Evolutionary conservation across 768 basidiomycete genomes (phyloP).

Genomic region (Collybia nuda): DNA sequence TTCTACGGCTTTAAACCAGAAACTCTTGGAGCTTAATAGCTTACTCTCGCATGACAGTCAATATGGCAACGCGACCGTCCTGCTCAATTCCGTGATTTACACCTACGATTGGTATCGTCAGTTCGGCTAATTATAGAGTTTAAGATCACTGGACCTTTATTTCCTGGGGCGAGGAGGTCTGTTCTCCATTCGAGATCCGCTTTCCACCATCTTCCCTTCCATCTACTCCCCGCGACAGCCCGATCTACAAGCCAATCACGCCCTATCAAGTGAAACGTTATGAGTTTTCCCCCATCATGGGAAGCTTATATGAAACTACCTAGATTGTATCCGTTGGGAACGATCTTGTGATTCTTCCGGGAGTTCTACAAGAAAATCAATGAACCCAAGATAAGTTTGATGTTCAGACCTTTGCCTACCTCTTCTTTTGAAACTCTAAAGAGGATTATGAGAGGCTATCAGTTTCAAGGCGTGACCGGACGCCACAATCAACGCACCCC

Average conservation of each 20-base stretch:
- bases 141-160: slow-evolving; percentile 46
- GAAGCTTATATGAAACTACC: slow-evolving; percentile 18
- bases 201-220: slow-evolving; percentile 70
- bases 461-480: not conserved
- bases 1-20: too few species aligned
- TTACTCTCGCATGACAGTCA: slow-evolving; percentile 49
- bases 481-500: slow-evolving; percentile 44
- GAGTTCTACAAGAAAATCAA: slow-evolving; percentile 41
- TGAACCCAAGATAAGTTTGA: slow-evolving; percentile 1
- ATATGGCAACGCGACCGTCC: slow-evolving; percentile 78
- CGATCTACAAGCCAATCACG: slow-evolving; percentile 75
- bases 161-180: slow-evolving; percentile 69
- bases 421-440: slow-evolving; percentile 73
- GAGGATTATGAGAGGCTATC: not conserved
- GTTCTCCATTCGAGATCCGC: slow-evolving; percentile 76
- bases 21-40: too few species aligned
- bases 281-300: not conserved
- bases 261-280: slow-evolving; percentile 31
- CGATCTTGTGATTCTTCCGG: slow-evolving; percentile 68
- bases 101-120: slow-evolving; percentile 37
- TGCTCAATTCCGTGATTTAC: slow-evolving; percentile 81
- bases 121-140: not conserved
- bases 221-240: slow-evolving; percentile 59
- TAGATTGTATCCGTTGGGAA: slow-evolving; percentile 76
- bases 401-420: slow-evolving; percentile 25